These are phyloP conservation scores for Microcyclospora pomicola DNA, from an alignment of 2,329 filamentous ascomycete species.

Conservation along the genomic window DNA sequence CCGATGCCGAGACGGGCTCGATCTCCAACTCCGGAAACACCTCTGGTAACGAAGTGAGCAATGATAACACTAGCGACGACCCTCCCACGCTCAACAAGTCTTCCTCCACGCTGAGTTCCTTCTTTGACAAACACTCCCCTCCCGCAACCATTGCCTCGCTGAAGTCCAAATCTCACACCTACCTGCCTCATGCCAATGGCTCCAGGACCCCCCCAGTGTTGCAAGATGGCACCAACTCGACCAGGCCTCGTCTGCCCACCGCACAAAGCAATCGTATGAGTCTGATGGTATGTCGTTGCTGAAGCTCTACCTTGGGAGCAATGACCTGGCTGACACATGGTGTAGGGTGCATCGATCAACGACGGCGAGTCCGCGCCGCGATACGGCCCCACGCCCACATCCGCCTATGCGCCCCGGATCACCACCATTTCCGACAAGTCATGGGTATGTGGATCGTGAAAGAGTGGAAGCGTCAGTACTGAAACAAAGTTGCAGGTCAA, in stretches of 20 bases:
- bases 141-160: conserved; percentile 57
- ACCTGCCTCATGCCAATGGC: conserved; percentile 42
- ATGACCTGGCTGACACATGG: too few species aligned
- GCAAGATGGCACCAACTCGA: conserved; percentile 14
- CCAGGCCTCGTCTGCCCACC: conserved; percentile 17
- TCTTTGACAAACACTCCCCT: conserved; percentile 55
- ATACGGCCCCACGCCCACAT: conserved; percentile 32
- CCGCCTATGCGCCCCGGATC: conserved; percentile 68
- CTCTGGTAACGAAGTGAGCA: conserved; percentile 24
- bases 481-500: conserved; percentile 49
- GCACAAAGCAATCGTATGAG: conserved; percentile 43
- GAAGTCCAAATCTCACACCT: conserved; percentile 43
- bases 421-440: conserved; percentile 67
- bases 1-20: conserved; percentile 6
- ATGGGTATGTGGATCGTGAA: conserved; percentile 47
- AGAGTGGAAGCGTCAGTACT: conserved; percentile 1
- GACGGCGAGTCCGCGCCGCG: conserved; percentile 4
- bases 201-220: conserved; percentile 24
- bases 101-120: conserved; percentile 47
- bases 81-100: conserved; percentile 45
- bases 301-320: too few species aligned
- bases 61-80: conserved; percentile 12
- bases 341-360: too few species aligned
- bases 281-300: conserved; percentile 25
- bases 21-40: conserved; percentile 28